Evolutionary conservation across 1,284 basidiomycete genomes (phyloP), one percentile per base, ranked within the genome.

Genomic region (Rhizoctonia solani): DNA sequence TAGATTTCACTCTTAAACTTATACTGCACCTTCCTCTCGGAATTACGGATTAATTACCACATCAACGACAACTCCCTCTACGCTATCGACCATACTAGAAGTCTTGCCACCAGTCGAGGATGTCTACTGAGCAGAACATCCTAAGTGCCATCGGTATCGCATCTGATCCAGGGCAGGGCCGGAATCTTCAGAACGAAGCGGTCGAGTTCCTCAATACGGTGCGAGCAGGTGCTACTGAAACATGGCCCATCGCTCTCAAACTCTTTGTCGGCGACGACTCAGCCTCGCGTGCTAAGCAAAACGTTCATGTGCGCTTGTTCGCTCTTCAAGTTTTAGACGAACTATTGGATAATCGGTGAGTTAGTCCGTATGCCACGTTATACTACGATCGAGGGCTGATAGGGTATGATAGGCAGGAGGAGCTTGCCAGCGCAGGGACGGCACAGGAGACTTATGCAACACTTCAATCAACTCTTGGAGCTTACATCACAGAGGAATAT

Each of bases 281-380:
- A 30, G 83, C 85, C 71, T 86, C 86, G 30, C 73, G 76, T 32
- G 81, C 85, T 73, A 90, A 87, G 77, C 85, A 92, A 76, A 85
- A 86, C 23, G 77, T 85, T 50, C 86, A 93, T 74, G 90, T 85
- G 44, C 84, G 93, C 67, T 90, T 95, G 79, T 95, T 91, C 76
- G 91, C 89, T 25, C 80, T 96, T 71, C 86, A 92, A 69, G 85
- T 96, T 67, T 77, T 96, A 68, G 91, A 93, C 70, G 91, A 93
- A 66, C 93, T 92, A 74, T 81, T 95, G 69, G 90, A 92, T 73
- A 88, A 88, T 76, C 84, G 87, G 92, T 92, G 76, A 81, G 90
- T 80, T 37, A 6, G n/a, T 32, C 66, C 44, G n/a, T 5, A 16
- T 27, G 21, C 9, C n/a, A 23, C 21, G 46, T 16, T 25, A 44